phyloP scores from a whole-genome alignment of 768 basidiomycete genomes.

The Boletus rubroflammeus region DNA sequence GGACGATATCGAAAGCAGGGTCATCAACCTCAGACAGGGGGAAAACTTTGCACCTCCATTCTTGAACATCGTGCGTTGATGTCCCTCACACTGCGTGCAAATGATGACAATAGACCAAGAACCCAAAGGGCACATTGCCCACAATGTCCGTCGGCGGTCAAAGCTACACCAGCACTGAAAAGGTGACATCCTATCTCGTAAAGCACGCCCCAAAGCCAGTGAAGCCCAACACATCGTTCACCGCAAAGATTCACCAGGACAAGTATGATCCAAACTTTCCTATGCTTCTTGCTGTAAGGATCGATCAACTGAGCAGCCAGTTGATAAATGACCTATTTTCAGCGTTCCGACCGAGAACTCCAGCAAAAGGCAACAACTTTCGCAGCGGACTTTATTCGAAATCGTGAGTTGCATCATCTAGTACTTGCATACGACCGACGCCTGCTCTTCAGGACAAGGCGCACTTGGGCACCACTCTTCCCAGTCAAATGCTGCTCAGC shows the following conservation, averaged over 20 bases:
- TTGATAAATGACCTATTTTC: neutral
- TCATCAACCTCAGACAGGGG: constrained; percentile 43
- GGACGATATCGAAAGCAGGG: constrained; percentile 34
- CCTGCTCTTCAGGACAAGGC: constrained; percentile 37
- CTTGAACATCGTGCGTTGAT: constrained; percentile 34
- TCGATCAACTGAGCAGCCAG: neutral
- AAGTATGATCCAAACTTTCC: constrained; percentile 52
- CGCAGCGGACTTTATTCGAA: constrained; percentile 33
- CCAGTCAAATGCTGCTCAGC: constrained; percentile 32
- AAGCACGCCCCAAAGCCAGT: constrained; percentile 37
- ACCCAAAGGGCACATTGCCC: constrained; percentile 43
- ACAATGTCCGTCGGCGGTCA: constrained; percentile 37
- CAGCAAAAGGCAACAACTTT: constrained; percentile 34
- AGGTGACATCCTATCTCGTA: constrained; percentile 41
- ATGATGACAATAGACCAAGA: constrained; percentile 29
- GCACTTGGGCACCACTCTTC: constrained; percentile 37
- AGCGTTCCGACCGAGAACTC: constrained; percentile 48
- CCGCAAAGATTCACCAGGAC: constrained; percentile 42
- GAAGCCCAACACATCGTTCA: constrained; percentile 34
- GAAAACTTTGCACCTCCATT: constrained; percentile 48
- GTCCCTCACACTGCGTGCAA: neutral
- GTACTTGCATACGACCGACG: neutral
- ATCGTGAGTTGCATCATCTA: constrained; percentile 35
- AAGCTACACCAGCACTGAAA: constrained; percentile 37
- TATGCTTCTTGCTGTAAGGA: constrained; percentile 37